Percentiles rank a stretch among this genome's conserved stretches.
Evolutionary conservation across 306 rosid species (phyloP).

Genomic region (Medicago truncatula): MtrunA17r5.0-ANR NC_053044.1:50967501-50968000

Average conservation of each 20-base stretch:
- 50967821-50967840: slow-evolving; percentile 5
- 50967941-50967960: slow-evolving; percentile 40
- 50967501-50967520: not conserved
- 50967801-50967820: not conserved
- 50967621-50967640: slow-evolving; percentile 10
- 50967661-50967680: not conserved
- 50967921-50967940: slow-evolving; percentile 55
- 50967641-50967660: not conserved
- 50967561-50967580: slow-evolving; percentile 1
- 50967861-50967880: not conserved
- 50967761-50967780: not conserved
- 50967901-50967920: slow-evolving; percentile 56
- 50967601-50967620: not conserved
- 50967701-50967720: no score
- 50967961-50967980: slow-evolving; percentile 51
- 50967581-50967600: slow-evolving; percentile 34
- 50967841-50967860: slow-evolving; percentile 24
- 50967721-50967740: slow-evolving; percentile 29
- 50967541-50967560: not conserved
- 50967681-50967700: slow-evolving; percentile 43
- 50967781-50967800: not conserved
- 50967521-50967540: not conserved
- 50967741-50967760: slow-evolving; percentile 10
- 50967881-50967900: slow-evolving; percentile 5
- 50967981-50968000: slow-evolving; percentile 43